Base-by-base conservation (phyloP, 768 basidiomycete species). In the Tylopilus balloui region DNA sequence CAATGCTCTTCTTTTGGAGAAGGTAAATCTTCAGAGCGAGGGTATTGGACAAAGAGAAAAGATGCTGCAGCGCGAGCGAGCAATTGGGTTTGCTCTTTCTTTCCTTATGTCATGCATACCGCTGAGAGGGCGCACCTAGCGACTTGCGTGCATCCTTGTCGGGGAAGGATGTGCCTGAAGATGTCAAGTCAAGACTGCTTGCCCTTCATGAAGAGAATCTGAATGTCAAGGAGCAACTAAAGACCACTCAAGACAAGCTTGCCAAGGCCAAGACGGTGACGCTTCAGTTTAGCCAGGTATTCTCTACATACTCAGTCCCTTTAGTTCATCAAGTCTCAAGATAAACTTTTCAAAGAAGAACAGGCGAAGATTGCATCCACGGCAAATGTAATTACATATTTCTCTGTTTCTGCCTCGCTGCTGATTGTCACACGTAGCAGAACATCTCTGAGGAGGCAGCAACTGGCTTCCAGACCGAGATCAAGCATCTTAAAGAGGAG, bases 301-400 rank as follows among this genome's bases (percentile, higher is more conserved):
- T 42, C 5, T 42, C 20, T 29, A n/a, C 14, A 34, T 51, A 32
- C 27, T 53, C 24, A 53, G 14, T 31, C 20, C n/a, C 20, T 48
- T 14, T 59, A 94, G 89, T 93, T 95, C 68, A 92, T 97, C 72
- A 92, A 91, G 64, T 78, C 83, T 27, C 93, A 95, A 66, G 92
- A 96, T 69, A 88, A 87, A 55, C 73, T 92, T 24, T 86, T 93
- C 70, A 87, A 86, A 56, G 88, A 91, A 60, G 84, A 86, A 60
- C 83, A 84, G 42, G 80, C 83, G 5, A 78, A 81, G 43, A 77
- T 75, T 56, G 72, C 70, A 25, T 73, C 71, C 19, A 58, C 69
- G 47, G 66, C 67, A 28, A 67, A 78, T 34, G 84, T 84, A 54
- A 53, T 74, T 65, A 34, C 41, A 52, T 3, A 17, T 20, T 6